Conservation (phyloP, 2,329 filamentous ascomycete species). For the Diplodia corticola region DNA sequence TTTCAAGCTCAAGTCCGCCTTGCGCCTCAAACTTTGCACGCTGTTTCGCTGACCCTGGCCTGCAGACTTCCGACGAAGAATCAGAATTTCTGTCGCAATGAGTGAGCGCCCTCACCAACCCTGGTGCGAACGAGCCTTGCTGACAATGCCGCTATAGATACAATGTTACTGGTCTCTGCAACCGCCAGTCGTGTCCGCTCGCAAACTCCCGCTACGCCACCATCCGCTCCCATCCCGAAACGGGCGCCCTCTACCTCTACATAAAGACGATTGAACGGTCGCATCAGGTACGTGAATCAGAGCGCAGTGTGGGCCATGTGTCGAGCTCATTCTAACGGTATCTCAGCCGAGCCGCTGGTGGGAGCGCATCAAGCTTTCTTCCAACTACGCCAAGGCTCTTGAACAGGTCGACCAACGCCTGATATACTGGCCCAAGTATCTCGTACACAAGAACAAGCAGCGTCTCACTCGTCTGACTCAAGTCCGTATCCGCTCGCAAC, state of each 20-base stretch:
- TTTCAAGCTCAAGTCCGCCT: conserved; percentile 76
- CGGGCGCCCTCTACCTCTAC: conserved; percentile 86
- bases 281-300: conserved; percentile 49
- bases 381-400: conserved; percentile 88
- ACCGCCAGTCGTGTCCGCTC: conserved; percentile 83
- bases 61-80: conserved; percentile 62
- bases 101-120: conserved; percentile 37
- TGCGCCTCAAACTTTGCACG: conserved; percentile 28
- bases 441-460: conserved; percentile 95
- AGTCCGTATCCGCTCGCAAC: conserved; percentile 75
- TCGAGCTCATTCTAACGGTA: neutral
- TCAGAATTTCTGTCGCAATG: conserved; percentile 94
- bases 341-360: conserved; percentile 59
- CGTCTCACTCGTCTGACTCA: conserved; percentile 88
- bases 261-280: conserved; percentile 92
- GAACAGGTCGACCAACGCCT: conserved; percentile 69
- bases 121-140: neutral
- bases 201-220: conserved; percentile 94
- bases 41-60: neutral
- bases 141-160: conserved; percentile 50
- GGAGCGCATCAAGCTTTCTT: conserved; percentile 87
- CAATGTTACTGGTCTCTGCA: conserved; percentile 82
- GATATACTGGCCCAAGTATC: conserved; percentile 92
- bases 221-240: conserved; percentile 76
- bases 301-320: neutral